Evolutionary conservation across 345 rosid genomes (phyloP), one percentile per base, ranked within the genome.

Genomic region (Citrus maxima): DNA sequence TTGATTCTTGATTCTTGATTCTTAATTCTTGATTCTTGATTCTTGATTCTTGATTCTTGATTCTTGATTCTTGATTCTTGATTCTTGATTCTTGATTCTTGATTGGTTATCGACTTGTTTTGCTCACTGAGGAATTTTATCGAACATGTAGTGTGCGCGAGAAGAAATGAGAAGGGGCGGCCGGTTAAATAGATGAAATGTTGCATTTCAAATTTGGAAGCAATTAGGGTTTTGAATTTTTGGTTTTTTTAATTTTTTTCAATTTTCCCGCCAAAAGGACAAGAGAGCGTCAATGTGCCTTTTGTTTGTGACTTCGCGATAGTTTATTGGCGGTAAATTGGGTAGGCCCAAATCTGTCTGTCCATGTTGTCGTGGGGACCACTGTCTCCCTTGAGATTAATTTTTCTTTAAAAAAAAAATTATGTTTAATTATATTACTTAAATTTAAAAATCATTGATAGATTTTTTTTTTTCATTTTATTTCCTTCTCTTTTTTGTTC

Each of bases 211-310:
- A 68, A 55, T 38, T 68, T 37, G 71, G 58, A 18, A 19, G 2
- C 2, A 13, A 16, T 56, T 77, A 77, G 74, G 37, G 77, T 46
- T 72, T 81, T 63, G 63, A 51, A 61, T 70, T 62, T 35, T 4
- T 64, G 7, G 51, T 70, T 80, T 72, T 74, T 78, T 9, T 2
- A 1, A 1, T 76, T 83, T 61, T 67, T 82, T 76, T 61, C 21
- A 80, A 80, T 38, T 72, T 75, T 84, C 86, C 82, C 89, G 89
- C 87, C 83, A 66, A 82, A 51, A 5, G 49, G 40, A 30, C 8
- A 60, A 18, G 4, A 62, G 30, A 62, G 46, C 58, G 24, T 30
- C 12, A 13, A n/a, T 13, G 18, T 1, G 18, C 51, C 4, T 46
- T 46, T 10, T 32, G 22, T 68, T 38, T 8, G 54, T 16, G 46